These are phyloP conservation scores for Termitomyces eurrhizus DNA, from an alignment of 768 basidiomycete genomes.

Conservation along the genomic window DNA sequence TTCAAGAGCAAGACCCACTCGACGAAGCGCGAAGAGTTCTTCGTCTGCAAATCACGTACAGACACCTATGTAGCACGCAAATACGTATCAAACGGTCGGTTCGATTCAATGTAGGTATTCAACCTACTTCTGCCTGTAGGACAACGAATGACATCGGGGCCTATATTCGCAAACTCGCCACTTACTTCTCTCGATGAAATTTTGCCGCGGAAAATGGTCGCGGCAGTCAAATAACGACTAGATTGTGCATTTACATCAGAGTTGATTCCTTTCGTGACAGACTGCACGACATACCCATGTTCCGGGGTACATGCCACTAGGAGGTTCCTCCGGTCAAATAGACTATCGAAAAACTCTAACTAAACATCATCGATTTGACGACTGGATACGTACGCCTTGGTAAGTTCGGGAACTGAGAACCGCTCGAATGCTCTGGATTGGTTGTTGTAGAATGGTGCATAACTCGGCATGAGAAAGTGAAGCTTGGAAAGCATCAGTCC, in stretches of 20 bases:
- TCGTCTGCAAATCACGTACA: conserved; percentile 69
- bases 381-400: conserved; percentile 52
- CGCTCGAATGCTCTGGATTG: conserved; percentile 59
- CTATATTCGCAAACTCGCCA: conserved; percentile 18
- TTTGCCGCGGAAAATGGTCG: conserved; percentile 83
- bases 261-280: neutral
- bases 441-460: conserved; percentile 81
- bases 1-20: conserved; percentile 73
- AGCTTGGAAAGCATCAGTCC: conserved; percentile 42
- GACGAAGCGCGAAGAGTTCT: conserved; percentile 72
- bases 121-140: conserved; percentile 49
- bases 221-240: conserved; percentile 61
- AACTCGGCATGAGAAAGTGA: conserved; percentile 95
- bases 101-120: conserved; percentile 5
- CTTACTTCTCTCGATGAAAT: conserved; percentile 78
- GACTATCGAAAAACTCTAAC: conserved; percentile 30
- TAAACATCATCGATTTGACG: neutral
- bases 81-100: neutral
- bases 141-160: conserved; percentile 33
- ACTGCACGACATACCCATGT: conserved; percentile 48
- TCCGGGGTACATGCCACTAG: conserved; percentile 83
- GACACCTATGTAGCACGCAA: conserved; percentile 44
- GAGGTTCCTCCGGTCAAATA: conserved; percentile 78
- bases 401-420: conserved; percentile 64
- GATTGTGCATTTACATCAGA: neutral